A percentile compares a stretch with the other conserved stretches of the same genome.
Conservation (phyloP, 2,329 filamentous ascomycete genomes). For the Alternaria dauci region DNA sequence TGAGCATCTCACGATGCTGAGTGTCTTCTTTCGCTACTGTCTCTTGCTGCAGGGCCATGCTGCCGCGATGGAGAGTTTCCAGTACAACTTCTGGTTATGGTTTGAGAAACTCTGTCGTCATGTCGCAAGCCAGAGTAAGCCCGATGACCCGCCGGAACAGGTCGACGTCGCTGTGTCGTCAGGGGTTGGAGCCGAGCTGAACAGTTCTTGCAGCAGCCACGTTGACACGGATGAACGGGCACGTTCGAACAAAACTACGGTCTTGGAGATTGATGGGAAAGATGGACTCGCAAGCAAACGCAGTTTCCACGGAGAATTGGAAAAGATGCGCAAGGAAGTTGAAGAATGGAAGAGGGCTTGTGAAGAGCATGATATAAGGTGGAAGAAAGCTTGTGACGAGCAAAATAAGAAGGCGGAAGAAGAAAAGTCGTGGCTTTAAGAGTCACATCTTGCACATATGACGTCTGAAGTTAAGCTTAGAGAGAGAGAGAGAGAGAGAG, state of each 20-base stretch:
- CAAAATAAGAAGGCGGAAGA: not conserved
- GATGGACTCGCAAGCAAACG: no score
- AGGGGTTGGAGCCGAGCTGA: not conserved
- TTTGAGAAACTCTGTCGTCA: conserved; percentile 1
- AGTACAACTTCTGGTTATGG: not conserved
- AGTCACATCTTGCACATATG: not conserved
- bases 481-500: not conserved
- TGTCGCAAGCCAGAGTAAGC: not conserved
- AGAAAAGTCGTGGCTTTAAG: not conserved
- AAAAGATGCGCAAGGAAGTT: not conserved
- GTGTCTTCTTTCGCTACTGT: not conserved
- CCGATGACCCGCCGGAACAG: not conserved
- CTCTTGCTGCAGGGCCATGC: not conserved
- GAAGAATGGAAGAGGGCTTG: not conserved
- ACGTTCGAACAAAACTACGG: not conserved
- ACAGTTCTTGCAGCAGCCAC: no score
- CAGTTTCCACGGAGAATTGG: not conserved
- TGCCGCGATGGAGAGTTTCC: not conserved
- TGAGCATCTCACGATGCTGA: not conserved
- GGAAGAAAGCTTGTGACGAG: not conserved
- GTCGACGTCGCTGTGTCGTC: not conserved
- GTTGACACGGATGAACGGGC: not conserved
- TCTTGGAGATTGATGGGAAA: not conserved
- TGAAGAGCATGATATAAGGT: no score
- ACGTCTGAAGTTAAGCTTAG: not conserved